These are phyloP conservation scores for Aspergillus cristatus DNA, from an alignment of 495 filamentous ascomycete species.

Conservation along the genomic window DNA sequence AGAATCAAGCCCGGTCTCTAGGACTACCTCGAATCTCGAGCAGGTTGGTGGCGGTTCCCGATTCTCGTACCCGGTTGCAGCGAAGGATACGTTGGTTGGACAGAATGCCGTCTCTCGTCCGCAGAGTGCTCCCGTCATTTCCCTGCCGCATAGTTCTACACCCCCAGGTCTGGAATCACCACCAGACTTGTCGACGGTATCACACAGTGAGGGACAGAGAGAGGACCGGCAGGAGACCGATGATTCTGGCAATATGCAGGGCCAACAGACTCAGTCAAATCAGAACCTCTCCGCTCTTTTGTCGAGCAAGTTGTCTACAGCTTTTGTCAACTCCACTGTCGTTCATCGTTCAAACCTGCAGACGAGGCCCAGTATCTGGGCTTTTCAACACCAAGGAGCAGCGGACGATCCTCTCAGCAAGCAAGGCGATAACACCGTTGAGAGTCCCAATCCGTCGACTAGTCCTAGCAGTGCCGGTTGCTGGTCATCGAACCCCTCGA, in stretches of 20 bases:
- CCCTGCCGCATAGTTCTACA: too few species aligned
- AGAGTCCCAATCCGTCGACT: constrained; percentile 34
- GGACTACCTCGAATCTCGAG: too few species aligned
- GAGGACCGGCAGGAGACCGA: not conserved
- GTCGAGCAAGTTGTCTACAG: constrained; percentile 39
- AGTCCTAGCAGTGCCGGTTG: constrained; percentile 23
- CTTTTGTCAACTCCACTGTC: constrained; percentile 45
- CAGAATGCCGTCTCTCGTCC: too few species aligned
- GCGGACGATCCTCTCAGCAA: constrained; percentile 5
- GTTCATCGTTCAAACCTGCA: constrained; percentile 41
- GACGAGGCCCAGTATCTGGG: constrained; percentile 32
- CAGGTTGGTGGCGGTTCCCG: too few species aligned
- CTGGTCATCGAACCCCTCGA: not conserved
- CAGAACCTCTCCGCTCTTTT: constrained; percentile 33
- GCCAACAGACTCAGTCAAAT: constrained; percentile 10
- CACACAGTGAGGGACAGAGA: not conserved
- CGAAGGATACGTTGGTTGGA: too few species aligned
- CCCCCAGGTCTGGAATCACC: too few species aligned
- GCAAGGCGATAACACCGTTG: constrained; percentile 21
- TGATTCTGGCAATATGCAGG: not conserved
- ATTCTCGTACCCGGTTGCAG: too few species aligned
- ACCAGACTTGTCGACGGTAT: too few species aligned
- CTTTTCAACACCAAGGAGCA: constrained; percentile 13
- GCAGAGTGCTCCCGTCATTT: too few species aligned
- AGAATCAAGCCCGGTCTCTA: not conserved